Evolutionary conservation across 2,329 filamentous ascomycete genomes (phyloP).

Genomic region (Colletotrichum tropicicola): DNA sequence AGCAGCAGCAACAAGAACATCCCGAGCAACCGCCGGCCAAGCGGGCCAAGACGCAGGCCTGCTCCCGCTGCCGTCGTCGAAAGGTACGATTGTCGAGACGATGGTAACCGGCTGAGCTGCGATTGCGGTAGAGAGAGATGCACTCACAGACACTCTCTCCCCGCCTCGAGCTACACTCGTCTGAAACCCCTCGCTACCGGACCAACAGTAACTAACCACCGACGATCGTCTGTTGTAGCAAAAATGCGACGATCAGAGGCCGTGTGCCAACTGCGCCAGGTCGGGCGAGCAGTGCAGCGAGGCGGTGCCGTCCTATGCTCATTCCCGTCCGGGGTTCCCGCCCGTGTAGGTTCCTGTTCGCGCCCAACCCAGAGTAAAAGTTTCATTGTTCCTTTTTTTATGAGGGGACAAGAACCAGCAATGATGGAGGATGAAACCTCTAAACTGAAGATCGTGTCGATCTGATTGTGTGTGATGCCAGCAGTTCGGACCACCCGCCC

Average conservation of each 20-base stretch:
- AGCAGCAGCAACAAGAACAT: neutral
- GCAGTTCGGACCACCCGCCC: slow-evolving; percentile 32
- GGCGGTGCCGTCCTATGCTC: neutral
- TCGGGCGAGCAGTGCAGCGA: slow-evolving; percentile 33
- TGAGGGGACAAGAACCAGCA: no score
- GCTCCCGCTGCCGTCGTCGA: slow-evolving; percentile 33
- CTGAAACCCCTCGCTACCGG: slow-evolving; percentile 1
- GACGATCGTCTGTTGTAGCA: slow-evolving; percentile 10
- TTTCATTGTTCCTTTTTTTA: no score
- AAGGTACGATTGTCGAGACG: slow-evolving; percentile 5
- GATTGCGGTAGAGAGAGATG: no score
- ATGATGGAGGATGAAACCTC: neutral
- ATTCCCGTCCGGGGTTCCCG: neutral
- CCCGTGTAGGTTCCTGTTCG: neutral
- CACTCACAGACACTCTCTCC: no score
- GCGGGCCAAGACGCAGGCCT: slow-evolving; percentile 2
- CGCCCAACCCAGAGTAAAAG: neutral
- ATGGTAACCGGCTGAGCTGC: no score
- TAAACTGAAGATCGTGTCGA: neutral
- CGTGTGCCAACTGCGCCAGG: slow-evolving; percentile 36
- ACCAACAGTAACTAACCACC: neutral
- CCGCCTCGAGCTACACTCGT: neutral
- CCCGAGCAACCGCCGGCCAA: slow-evolving; percentile 1
- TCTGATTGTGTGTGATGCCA: neutral
- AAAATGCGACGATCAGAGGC: slow-evolving; percentile 34